Evolutionary conservation across 306 rosid genomes (phyloP).

Genomic region (Cucumis cinereus): DNA sequence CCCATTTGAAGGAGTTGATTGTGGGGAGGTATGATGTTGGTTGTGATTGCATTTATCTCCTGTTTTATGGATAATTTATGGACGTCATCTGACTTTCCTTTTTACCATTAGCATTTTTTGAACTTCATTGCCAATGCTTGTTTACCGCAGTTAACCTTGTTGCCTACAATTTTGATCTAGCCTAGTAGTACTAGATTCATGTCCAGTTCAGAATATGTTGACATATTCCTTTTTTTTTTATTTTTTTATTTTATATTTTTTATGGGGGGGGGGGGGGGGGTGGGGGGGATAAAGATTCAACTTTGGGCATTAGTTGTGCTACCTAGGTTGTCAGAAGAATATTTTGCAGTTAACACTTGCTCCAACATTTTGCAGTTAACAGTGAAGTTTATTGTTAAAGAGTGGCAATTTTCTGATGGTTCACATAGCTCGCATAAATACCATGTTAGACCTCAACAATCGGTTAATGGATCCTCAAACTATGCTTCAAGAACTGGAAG

Average conservation of each 20-base stretch:
- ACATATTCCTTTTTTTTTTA: not conserved
- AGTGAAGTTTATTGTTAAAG: constrained; percentile 60
- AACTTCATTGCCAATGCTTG: not conserved
- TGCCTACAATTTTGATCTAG: not conserved
- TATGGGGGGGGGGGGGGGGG: no score
- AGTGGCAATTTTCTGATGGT: constrained; percentile 94
- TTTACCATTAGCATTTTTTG: not conserved
- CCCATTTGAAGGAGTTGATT: constrained; percentile 74
- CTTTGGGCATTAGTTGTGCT: not conserved
- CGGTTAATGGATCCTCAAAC: constrained; percentile 57
- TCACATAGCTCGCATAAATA: constrained; percentile 44
- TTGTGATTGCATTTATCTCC: not conserved
- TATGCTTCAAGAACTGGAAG: constrained; percentile 62
- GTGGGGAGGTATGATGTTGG: constrained; percentile 59
- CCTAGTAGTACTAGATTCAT: not conserved
- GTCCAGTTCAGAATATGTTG: not conserved
- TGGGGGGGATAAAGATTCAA: not conserved
- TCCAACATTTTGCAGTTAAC: constrained; percentile 46
- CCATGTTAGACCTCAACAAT: constrained; percentile 26
- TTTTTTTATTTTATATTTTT: no score
- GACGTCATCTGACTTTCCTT: not conserved
- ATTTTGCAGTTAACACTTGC: constrained; percentile 40
- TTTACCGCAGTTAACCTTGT: not conserved
- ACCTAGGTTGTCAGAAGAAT: not conserved
- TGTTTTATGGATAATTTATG: not conserved